A percentile compares a stretch with the other conserved stretches of the same genome.
phyloP scores from a whole-genome alignment of 1,284 basidiomycete species.

The Trichosporon coremiiforme region DNA sequence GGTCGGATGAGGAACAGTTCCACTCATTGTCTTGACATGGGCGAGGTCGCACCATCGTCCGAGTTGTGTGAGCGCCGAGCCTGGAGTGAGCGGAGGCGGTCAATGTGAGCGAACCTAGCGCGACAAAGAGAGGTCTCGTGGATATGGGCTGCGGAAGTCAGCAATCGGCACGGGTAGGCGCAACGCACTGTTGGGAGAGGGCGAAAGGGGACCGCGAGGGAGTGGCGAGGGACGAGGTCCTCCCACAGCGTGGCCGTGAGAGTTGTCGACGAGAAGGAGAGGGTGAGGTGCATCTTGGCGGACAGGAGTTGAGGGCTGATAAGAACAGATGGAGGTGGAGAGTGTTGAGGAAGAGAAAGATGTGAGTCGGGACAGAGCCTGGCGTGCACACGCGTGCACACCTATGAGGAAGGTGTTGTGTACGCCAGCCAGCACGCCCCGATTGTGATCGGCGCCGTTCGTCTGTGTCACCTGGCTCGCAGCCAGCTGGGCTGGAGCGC shows the following conservation, averaged over 20 bases:
- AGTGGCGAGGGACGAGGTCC: neutral
- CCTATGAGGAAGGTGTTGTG: neutral
- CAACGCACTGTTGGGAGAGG: neutral
- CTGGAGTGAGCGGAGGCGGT: neutral
- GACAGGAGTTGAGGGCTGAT: neutral
- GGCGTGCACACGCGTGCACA: neutral
- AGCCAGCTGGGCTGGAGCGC: neutral
- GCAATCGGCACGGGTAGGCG: neutral
- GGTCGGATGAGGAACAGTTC: conserved; percentile 19
- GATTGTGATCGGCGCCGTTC: neutral
- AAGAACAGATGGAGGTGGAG: neutral
- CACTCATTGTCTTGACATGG: neutral
- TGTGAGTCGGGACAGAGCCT: neutral
- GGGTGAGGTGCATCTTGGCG: conserved; percentile 20
- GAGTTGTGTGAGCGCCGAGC: conserved; percentile 14
- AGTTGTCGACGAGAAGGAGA: conserved; percentile 16
- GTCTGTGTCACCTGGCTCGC: neutral
- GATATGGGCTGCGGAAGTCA: neutral
- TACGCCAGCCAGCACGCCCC: neutral
- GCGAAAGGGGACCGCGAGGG: neutral
- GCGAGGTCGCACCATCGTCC: neutral
- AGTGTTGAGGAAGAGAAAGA: neutral
- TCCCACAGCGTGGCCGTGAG: conserved; percentile 16
- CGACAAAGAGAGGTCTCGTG: conserved; percentile 8
- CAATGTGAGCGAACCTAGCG: neutral